Evolutionary conservation across 1,139 yeast species (phyloP), one percentile per base, ranked within the genome.

Genomic region (Suhomyces bolitotheri): DNA sequence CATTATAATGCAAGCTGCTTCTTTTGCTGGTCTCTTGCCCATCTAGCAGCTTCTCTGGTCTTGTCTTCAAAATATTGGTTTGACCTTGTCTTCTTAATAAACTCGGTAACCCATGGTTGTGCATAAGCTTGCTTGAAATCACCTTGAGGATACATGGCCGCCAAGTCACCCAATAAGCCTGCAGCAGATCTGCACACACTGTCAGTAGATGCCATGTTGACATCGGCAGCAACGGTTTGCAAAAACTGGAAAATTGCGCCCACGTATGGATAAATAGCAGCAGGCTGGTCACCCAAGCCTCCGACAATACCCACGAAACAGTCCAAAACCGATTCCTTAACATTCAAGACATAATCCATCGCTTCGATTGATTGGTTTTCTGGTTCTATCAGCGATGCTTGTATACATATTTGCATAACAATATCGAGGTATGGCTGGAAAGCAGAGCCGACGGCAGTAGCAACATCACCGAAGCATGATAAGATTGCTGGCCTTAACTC

Each of bases 391-490:
- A 51, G 68, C 32, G 68, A 69, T 31, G 87, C 89, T 45, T 74
- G 74, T 23, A 65, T 59, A 52, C 88, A 77, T 30, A 83, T 74
- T 30, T 74, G 76, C 83, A 90, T 83, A 19, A 89, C 96, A 46
- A 80, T 86, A 31, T 73, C 78, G 47, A 89, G 66, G 60, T 87
- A 92, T 39, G 82, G 87, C 46, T 73, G 73, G 62, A 90, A 92
- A 38, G 73, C 76, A 4, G 71, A 56, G 5, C 96, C 97, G 46
- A 90, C 80, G 8, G 94, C 80, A 2, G 96, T 77, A 2, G 98
- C 97, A 54, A 94, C 76, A 60, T 92, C 98, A 45, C 98, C 98
- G 60, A 92, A 87, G 53, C 96, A 89, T n/a, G 97, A 87, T 48
- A 94, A 69, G 22, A 90, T 87, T 13, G 88, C 76, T 10, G 97